Percentiles rank a stretch among this genome's conserved stretches.
Conservation (phyloP, 805 yeast genomes). For the Candida ipomoeae region DNA sequence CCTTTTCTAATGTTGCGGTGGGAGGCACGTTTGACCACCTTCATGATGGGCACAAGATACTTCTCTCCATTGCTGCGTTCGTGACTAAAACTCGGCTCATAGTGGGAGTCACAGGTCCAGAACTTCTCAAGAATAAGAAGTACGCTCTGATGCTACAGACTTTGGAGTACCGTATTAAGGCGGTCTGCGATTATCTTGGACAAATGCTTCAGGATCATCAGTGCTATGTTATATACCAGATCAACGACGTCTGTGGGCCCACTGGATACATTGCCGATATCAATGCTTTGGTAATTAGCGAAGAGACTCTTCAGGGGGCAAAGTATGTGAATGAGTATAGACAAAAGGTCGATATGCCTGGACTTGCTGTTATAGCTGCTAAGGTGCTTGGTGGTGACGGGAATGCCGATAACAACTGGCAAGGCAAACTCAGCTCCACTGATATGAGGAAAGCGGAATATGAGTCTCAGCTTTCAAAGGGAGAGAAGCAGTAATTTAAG, state of each 20-base stretch:
- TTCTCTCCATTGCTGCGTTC: slow-evolving; percentile 69
- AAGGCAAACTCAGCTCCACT: slow-evolving; percentile 82
- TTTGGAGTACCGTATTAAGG: slow-evolving; percentile 46
- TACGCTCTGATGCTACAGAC: slow-evolving; percentile 61
- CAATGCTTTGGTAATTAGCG: slow-evolving; percentile 75
- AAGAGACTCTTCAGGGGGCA: slow-evolving; percentile 78
- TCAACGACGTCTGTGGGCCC: slow-evolving; percentile 91
- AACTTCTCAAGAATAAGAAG: slow-evolving; percentile 69
- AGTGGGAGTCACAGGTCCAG: slow-evolving; percentile 80
- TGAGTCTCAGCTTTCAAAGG: background rate
- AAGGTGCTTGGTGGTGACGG: slow-evolving; percentile 62
- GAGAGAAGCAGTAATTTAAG: background rate
- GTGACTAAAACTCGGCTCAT: slow-evolving; percentile 53
- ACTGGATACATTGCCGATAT: slow-evolving; percentile 73
- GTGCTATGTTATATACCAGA: slow-evolving; percentile 50
- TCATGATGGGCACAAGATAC: slow-evolving; percentile 91
- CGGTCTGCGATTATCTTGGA: slow-evolving; percentile 48
- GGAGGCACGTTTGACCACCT: slow-evolving; percentile 98
- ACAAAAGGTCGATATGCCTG: slow-evolving; percentile 47
- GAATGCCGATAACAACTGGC: slow-evolving; percentile 41
- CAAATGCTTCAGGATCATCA: slow-evolving; percentile 43
- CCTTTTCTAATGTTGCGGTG: slow-evolving; percentile 44
- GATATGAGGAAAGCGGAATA: slow-evolving; percentile 48
- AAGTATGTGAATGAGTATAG: slow-evolving; percentile 65
- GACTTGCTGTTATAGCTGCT: slow-evolving; percentile 36